Evolutionary conservation across 2,329 filamentous ascomycete genomes (phyloP).

Genomic region (Diaporthe capsici): DNA sequence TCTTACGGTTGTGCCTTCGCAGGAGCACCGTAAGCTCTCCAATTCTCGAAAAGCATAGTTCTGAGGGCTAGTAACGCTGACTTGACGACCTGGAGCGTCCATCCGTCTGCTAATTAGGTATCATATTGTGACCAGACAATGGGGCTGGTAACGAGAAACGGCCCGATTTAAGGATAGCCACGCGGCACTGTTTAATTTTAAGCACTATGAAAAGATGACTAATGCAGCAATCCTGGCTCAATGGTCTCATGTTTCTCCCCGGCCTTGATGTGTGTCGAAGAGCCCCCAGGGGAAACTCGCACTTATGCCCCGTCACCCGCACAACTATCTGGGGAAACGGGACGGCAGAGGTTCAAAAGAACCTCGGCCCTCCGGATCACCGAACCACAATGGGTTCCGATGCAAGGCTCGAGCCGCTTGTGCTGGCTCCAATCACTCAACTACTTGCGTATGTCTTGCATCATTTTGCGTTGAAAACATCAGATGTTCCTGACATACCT

Average conservation of each 20-base stretch:
- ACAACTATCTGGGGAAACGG: neutral
- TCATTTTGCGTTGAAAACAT: neutral
- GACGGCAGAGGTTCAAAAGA: neutral
- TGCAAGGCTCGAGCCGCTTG: neutral
- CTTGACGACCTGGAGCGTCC: neutral
- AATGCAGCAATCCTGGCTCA: neutral
- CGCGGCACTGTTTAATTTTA: too few species aligned
- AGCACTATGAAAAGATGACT: neutral
- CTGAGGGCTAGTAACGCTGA: neutral
- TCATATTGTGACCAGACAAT: too few species aligned
- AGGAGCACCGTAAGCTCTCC: neutral
- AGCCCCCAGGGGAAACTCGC: neutral
- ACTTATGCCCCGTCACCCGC: neutral
- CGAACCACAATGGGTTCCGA: neutral
- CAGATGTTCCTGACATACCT: conserved; percentile 46
- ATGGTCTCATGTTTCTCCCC: neutral
- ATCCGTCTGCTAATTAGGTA: neutral
- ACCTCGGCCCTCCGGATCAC: neutral
- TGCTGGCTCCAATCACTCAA: neutral
- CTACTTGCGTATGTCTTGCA: neutral
- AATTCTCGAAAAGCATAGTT: neutral
- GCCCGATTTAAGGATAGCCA: neutral
- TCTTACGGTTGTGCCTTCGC: neutral
- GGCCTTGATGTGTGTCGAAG: neutral
- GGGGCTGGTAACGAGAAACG: neutral